Percentiles rank a stretch among this genome's conserved stretches.
These are phyloP conservation scores for Cylindrotheca fusiformis DNA, from an alignment of 108 stramenopile genomes.

Conservation along the genomic window DNA sequence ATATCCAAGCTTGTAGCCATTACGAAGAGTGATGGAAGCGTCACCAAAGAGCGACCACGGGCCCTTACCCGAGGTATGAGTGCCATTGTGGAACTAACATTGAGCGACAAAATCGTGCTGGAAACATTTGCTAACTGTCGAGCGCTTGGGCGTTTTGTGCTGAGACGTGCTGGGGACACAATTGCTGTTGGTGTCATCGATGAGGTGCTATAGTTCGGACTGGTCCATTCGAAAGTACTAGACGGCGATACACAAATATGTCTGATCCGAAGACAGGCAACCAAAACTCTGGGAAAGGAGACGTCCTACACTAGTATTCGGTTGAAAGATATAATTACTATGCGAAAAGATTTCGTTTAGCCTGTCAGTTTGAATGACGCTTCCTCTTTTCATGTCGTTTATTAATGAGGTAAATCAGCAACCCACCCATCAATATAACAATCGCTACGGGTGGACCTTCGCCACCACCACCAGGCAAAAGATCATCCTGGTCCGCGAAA, in stretches of 20 bases:
- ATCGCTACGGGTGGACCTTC: not conserved
- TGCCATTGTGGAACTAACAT: constrained; percentile 72
- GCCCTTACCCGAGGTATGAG: constrained; percentile 53
- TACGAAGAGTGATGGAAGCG: constrained; percentile 78
- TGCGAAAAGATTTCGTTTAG: not conserved
- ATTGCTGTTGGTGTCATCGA: constrained; percentile 98
- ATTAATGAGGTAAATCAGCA: constrained; percentile 1
- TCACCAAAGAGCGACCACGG: constrained; percentile 62
- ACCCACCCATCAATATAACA: not conserved
- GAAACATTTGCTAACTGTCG: constrained; percentile 93
- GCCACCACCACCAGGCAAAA: not conserved
- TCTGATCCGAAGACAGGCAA: not conserved
- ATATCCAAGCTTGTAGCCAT: constrained; percentile 67
- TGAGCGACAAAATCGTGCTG: constrained; percentile 83
- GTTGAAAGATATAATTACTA: not conserved
- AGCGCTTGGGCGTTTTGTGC: constrained; percentile 96
- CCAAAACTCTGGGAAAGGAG: not conserved
- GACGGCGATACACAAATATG: not conserved
- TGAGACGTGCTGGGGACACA: constrained; percentile 90
- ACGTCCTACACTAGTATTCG: not conserved
- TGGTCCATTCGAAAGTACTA: constrained; percentile 1
- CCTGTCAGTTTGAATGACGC: not conserved
- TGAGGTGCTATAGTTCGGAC: constrained; percentile 18
- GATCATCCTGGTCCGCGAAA: not conserved
- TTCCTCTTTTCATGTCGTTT: not conserved